Base-by-base conservation (phyloP, 2,329 filamentous ascomycete species). In the Ambrosiella beaveri region DNA sequence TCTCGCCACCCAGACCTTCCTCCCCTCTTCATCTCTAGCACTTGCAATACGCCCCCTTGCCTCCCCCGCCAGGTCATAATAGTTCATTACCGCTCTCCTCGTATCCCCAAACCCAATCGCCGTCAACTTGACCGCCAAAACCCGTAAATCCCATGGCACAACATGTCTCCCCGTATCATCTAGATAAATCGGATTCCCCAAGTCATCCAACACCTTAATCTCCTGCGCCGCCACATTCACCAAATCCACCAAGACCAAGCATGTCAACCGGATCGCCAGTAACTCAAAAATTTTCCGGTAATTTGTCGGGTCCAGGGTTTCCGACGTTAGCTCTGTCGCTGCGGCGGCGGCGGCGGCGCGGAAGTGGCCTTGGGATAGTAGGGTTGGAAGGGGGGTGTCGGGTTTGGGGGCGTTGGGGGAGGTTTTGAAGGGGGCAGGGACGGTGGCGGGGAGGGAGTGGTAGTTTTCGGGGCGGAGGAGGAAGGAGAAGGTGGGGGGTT, bases 1-100 rank as follows among this genome's bases (percentile, higher is more conserved):
- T 35, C 91, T 73, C 0, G 71, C 70, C 63, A 79, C 81, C 91
- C 91, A 97, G 5, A 85, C 64, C 62, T 76, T 73, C 13, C 75
- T 72, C 19, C 80, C 79, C 0, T 80, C 74, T 8, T 78, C 75
- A 44, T 74, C 72, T 38, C 63, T 65, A 9, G 64, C 65, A 4
- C 64, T 66, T 0, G 79, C 75, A 4, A 87, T 73, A 59, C 78
- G 76, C 1, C 74, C 72, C 15, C 89, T 76, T 1, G 87, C 88
- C 68, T 95, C 88, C 7, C 86, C 72, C 0, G 84, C 89, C 1
- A 97, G 76, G 62, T 95, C 89, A 67, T 95, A 95, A 67, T 95
- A 88, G 50, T 86, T 86, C 76, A 93, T 91, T 59, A 98, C 84
- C 2, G 87, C 86, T 61, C 90, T 78, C 3, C 91, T 78, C 54